A percentile compares a stretch with the other conserved stretches of the same genome.
Evolutionary conservation across 768 basidiomycete species (phyloP).

Genomic region (Calocera cornea): DNA sequence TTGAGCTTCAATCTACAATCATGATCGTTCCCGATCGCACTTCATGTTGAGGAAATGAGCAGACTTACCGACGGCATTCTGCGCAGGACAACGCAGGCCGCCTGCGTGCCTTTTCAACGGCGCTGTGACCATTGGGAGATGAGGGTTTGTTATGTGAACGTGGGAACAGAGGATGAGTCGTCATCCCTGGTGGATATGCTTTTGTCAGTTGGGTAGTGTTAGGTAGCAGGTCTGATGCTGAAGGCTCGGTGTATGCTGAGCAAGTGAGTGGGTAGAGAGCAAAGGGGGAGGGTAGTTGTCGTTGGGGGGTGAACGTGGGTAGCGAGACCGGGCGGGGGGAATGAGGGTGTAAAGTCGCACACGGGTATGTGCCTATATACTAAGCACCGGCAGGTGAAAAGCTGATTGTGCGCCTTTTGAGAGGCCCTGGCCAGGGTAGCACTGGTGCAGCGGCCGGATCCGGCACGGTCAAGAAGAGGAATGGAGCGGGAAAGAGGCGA

Average conservation of each 20-base stretch:
- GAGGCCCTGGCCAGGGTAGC: background rate
- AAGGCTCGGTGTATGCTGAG: background rate
- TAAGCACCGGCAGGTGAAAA: background rate
- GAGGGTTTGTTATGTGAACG: background rate
- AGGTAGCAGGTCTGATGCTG: background rate
- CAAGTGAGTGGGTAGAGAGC: background rate
- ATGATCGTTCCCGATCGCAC: background rate
- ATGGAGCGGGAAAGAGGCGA: background rate
- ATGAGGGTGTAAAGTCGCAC: background rate
- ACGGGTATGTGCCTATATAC: background rate
- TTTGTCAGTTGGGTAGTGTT: background rate
- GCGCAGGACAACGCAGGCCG: constrained; percentile 22
- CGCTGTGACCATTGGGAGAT: background rate
- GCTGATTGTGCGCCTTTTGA: background rate
- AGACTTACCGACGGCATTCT: constrained; percentile 28
- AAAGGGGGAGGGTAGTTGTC: background rate
- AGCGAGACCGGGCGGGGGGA: background rate
- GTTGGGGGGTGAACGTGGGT: background rate
- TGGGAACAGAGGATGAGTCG: background rate
- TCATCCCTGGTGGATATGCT: background rate
- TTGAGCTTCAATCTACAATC: constrained; percentile 43
- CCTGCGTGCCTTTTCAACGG: background rate
- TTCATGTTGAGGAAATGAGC: background rate
- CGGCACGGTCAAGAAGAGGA: background rate
- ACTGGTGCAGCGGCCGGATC: background rate